Evolutionary conservation across 176 grass and related monocot genomes (phyloP).

Genomic region (Carex cristatella): DNA sequence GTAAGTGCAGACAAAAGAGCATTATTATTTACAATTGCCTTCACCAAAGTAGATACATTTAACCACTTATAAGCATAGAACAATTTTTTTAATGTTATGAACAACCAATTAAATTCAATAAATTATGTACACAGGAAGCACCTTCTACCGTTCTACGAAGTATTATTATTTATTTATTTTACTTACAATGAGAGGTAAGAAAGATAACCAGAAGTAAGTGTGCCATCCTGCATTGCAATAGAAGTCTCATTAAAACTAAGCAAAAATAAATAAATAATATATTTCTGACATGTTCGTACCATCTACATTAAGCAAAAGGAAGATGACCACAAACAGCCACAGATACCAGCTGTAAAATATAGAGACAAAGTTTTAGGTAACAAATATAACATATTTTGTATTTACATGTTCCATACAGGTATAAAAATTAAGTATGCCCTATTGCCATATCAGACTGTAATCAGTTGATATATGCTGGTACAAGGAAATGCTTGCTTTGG

Average conservation of each 20-base stretch:
- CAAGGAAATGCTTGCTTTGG: neutral
- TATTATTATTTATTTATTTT: neutral
- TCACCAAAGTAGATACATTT: neutral
- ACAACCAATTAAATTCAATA: neutral
- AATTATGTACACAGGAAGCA: neutral
- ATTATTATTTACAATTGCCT: neutral
- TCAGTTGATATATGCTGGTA: neutral
- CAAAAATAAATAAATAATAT: neutral
- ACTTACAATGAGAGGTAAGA: slow-evolving; percentile 93
- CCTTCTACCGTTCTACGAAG: neutral
- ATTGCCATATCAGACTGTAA: neutral
- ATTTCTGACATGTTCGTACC: slow-evolving; percentile 34
- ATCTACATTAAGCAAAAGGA: slow-evolving; percentile 80
- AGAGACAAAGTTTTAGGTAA: neutral
- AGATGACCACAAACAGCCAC: slow-evolving; percentile 81
- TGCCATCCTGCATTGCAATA: slow-evolving; percentile 90
- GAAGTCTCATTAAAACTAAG: neutral
- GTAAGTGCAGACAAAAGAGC: too few relatives aligned
- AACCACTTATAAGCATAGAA: neutral
- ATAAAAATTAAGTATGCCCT: neutral
- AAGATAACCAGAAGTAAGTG: slow-evolving; percentile 92
- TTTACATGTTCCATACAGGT: neutral
- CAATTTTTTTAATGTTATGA: neutral
- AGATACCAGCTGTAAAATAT: slow-evolving; percentile 62
- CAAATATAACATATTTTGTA: neutral